phyloP scores from a whole-genome alignment of 78 protist genomes.

The Planoprotostelium fungivorum region DNA sequence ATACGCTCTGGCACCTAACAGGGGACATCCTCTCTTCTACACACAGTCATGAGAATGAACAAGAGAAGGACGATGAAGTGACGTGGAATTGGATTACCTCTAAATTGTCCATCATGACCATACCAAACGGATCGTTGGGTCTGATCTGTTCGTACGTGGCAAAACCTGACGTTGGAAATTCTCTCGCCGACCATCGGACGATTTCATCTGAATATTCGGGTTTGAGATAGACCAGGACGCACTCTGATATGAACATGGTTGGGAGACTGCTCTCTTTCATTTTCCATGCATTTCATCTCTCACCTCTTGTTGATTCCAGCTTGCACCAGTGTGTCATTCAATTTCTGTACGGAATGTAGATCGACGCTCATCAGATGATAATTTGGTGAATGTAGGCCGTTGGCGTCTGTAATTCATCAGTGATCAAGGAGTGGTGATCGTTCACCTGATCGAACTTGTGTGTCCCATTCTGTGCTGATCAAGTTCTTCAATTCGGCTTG shows the following conservation, averaged over 20 bases:
- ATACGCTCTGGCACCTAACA: slow-evolving; percentile 27
- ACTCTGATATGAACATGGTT: slow-evolving; percentile 44
- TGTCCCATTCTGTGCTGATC: slow-evolving; percentile 7
- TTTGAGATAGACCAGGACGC: slow-evolving; percentile 43
- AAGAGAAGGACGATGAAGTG: neutral
- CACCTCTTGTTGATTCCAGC: neutral
- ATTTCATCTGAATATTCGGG: slow-evolving; percentile 22
- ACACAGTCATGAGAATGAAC: neutral
- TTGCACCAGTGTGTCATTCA: neutral
- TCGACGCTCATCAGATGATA: neutral
- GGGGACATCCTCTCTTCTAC: slow-evolving; percentile 55
- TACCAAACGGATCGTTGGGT: slow-evolving; percentile 59
- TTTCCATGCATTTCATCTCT: too few relatives aligned
- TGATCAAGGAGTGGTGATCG: neutral
- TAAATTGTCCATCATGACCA: slow-evolving; percentile 58
- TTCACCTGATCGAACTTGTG: neutral
- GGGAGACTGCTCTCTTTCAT: slow-evolving; percentile 32
- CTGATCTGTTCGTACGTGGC: slow-evolving; percentile 61
- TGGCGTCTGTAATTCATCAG: neutral
- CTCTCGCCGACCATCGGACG: slow-evolving; percentile 27
- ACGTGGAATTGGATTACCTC: slow-evolving; percentile 15
- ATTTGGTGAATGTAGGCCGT: neutral
- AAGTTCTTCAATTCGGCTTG: slow-evolving; percentile 8
- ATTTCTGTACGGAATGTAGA: neutral
- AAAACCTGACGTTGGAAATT: slow-evolving; percentile 24